These are phyloP conservation scores for Aspergillus kassunensis DNA, from an alignment of 495 filamentous ascomycete species.

Conservation along the genomic window DNA sequence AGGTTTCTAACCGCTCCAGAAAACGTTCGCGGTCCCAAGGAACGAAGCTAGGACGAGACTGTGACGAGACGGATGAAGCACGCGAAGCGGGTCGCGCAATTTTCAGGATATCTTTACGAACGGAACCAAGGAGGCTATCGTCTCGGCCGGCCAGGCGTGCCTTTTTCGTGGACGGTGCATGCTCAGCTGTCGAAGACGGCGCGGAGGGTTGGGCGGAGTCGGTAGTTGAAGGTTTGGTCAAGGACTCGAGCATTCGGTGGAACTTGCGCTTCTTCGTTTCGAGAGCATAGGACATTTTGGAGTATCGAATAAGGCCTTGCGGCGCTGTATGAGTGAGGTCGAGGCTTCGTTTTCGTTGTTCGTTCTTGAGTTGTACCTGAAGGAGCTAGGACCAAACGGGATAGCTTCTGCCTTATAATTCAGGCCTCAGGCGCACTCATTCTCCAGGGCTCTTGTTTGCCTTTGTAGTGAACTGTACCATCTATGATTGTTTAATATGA, in stretches of 20 bases:
- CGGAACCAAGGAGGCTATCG: constrained; percentile 19
- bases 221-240: constrained; percentile 31
- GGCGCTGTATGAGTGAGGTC: neutral
- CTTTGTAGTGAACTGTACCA: too few relatives aligned
- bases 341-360: neutral
- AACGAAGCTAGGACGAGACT: constrained; percentile 58
- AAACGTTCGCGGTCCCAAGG: constrained; percentile 83
- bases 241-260: constrained; percentile 52
- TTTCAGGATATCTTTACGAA: constrained; percentile 27
- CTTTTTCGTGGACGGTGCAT: constrained; percentile 37
- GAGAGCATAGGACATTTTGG: constrained; percentile 47
- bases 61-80: constrained; percentile 21
- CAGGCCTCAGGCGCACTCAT: too few relatives aligned
- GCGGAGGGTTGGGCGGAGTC: constrained; percentile 19
- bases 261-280: constrained; percentile 56
- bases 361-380: too few relatives aligned
- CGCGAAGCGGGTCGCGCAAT: constrained; percentile 21
- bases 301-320: neutral
- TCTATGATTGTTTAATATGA: too few relatives aligned
- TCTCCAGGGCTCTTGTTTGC: too few relatives aligned
- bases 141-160: constrained; percentile 31
- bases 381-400: constrained; percentile 4
- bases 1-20: constrained; percentile 77
- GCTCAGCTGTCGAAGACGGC: constrained; percentile 22
- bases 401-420: constrained; percentile 14